Conservation (phyloP, 768 basidiomycete genomes). For the Lentinula detonsa region DNA sequence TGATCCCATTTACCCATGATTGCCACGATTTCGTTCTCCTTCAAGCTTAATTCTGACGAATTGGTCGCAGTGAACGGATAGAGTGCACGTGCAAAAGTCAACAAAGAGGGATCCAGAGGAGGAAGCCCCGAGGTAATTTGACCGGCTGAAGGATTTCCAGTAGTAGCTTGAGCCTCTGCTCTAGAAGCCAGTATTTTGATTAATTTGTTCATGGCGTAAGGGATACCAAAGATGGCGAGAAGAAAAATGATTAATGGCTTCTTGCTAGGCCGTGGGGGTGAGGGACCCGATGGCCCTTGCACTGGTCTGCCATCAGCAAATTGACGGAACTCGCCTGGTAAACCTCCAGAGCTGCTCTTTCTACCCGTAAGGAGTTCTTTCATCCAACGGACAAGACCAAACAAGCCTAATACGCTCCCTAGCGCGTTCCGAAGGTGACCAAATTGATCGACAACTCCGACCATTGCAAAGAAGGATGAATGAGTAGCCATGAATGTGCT, state of each 20-base stretch:
- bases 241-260: constrained; percentile 94
- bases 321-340: constrained; percentile 67
- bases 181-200: constrained; percentile 71
- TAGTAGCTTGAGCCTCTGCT: constrained; percentile 40
- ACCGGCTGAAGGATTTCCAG: constrained; percentile 23
- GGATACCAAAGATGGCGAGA: constrained; percentile 87
- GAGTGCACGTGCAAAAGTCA: constrained; percentile 79
- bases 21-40: constrained; percentile 91
- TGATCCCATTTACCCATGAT: constrained; percentile 79
- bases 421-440: constrained; percentile 86
- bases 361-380: constrained; percentile 51
- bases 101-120: constrained; percentile 70
- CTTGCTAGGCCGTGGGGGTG: constrained; percentile 61
- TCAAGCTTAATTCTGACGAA: constrained; percentile 72
- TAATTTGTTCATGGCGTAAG: constrained; percentile 89
- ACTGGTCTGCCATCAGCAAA: constrained; percentile 66
- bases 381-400: constrained; percentile 86
- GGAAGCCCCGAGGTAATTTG: constrained; percentile 36
- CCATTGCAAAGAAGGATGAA: constrained; percentile 93
- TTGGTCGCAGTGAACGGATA: constrained; percentile 74
- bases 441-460: constrained; percentile 94
- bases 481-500: constrained; percentile 97
- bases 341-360: constrained; percentile 20
- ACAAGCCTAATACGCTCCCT: constrained; percentile 89
- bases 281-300: constrained; percentile 36